Conservation (phyloP, 805 yeast species). For the Candida schatavii region DNA sequence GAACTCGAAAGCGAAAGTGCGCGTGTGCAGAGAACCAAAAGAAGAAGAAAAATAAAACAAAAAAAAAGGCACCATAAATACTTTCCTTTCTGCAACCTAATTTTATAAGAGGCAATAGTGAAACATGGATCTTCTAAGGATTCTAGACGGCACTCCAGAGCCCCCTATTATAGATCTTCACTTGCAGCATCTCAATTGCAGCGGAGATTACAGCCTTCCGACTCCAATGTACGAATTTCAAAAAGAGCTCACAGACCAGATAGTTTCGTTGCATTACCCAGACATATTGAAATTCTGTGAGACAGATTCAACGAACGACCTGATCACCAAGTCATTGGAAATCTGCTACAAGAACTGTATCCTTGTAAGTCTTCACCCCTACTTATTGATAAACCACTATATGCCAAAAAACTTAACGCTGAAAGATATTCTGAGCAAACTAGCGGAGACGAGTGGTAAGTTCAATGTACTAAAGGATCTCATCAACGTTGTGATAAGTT, state of each 20-base stretch:
- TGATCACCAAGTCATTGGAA: constrained; percentile 71
- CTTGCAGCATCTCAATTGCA: constrained; percentile 42
- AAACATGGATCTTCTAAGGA: constrained; percentile 68
- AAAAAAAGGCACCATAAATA: too few species aligned
- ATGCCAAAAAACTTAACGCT: constrained; percentile 76
- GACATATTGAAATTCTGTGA: constrained; percentile 88
- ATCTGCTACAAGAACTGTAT: constrained; percentile 75
- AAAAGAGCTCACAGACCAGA: constrained; percentile 85
- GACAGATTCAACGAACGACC: constrained; percentile 45
- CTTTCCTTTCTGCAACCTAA: too few species aligned
- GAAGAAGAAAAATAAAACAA: too few species aligned
- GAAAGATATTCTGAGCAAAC: constrained; percentile 66
- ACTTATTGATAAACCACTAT: constrained; percentile 75
- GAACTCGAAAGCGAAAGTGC: too few species aligned
- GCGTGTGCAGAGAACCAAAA: too few species aligned
- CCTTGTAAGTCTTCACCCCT: constrained; percentile 86
- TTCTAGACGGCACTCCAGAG: constrained; percentile 80
- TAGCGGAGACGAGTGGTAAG: constrained; percentile 81
- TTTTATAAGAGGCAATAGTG: too few species aligned
- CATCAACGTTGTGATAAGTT: constrained; percentile 48
- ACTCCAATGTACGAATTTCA: constrained; percentile 86
- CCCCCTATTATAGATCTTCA: constrained; percentile 65
- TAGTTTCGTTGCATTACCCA: constrained; percentile 85
- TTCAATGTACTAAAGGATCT: constrained; percentile 68
- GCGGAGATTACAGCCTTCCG: constrained; percentile 72